Percentiles rank a stretch among this genome's conserved stretches.
Evolutionary conservation across 441 rosid genomes (phyloP).

Genomic region (Eugenia klotzschiana): DNA sequence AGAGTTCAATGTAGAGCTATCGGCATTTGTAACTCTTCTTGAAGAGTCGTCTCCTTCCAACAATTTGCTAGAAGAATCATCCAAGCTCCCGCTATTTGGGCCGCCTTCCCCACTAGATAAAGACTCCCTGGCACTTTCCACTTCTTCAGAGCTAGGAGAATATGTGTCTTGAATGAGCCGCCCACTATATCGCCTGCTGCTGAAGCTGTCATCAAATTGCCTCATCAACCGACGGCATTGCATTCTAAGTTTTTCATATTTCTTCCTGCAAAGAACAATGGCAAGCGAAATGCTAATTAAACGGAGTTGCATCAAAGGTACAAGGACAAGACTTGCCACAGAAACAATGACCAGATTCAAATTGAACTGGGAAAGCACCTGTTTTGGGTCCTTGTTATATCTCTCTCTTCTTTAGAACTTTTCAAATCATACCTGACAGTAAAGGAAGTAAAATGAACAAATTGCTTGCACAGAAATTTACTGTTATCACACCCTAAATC

Average conservation of each 20-base stretch:
- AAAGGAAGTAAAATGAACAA: neutral
- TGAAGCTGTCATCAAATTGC: constrained; percentile 17
- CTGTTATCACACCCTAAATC: neutral
- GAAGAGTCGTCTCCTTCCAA: constrained; percentile 30
- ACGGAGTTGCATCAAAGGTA: neutral
- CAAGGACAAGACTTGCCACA: neutral
- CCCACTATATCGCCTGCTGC: constrained; percentile 17
- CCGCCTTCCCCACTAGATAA: constrained; percentile 37
- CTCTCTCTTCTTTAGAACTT: constrained; percentile 67
- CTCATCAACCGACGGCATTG: constrained; percentile 36
- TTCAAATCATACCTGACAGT: constrained; percentile 50
- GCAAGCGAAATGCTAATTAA: neutral
- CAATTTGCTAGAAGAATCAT: constrained; percentile 34
- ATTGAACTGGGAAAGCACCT: constrained; percentile 26
- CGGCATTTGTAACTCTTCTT: constrained; percentile 24
- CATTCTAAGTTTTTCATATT: constrained; percentile 67
- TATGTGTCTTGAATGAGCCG: constrained; percentile 26
- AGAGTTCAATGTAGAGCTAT: constrained; percentile 31
- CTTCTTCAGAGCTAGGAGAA: constrained; percentile 53
- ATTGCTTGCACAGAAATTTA: neutral
- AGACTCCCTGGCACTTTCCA: constrained; percentile 44
- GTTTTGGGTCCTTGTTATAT: constrained; percentile 32
- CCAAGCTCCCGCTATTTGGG: constrained; percentile 30
- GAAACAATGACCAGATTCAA: neutral
- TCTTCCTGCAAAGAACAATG: constrained; percentile 35